These are phyloP conservation scores for Phylloporus arenicola DNA, from an alignment of 768 basidiomycete genomes.

Conservation along the genomic window DNA sequence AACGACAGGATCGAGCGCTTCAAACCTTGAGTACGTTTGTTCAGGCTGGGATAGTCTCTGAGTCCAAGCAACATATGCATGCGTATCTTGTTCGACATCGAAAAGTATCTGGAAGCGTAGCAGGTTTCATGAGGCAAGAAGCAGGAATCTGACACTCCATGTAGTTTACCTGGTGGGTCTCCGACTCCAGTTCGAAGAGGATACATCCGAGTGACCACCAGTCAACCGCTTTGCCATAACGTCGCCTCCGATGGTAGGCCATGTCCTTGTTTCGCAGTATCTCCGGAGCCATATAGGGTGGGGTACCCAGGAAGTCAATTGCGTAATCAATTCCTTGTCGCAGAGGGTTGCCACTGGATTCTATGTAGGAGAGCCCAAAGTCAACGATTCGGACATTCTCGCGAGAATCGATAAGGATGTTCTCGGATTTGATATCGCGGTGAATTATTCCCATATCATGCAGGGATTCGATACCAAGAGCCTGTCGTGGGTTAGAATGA, in stretches of 20 bases:
- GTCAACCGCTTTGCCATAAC: constrained; percentile 33
- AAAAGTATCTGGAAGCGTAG: constrained; percentile 29
- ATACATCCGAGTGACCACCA: constrained; percentile 43
- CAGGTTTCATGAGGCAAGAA: neutral
- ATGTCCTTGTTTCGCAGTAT: constrained; percentile 26
- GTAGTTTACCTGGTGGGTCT: constrained; percentile 20
- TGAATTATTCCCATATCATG: constrained; percentile 62
- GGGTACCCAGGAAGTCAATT: constrained; percentile 31
- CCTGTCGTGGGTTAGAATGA: constrained; percentile 21
- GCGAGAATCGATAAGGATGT: constrained; percentile 50
- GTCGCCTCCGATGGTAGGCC: constrained; percentile 1
- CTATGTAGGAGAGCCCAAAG: constrained; percentile 36
- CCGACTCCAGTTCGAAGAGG: constrained; percentile 33
- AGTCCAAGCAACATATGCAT: constrained; percentile 21
- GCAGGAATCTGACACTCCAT: neutral
- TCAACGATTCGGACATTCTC: constrained; percentile 40
- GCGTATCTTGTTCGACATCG: constrained; percentile 16
- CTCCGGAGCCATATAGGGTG: constrained; percentile 39
- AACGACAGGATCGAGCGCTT: constrained; percentile 16
- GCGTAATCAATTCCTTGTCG: constrained; percentile 13
- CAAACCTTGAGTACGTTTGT: constrained; percentile 21
- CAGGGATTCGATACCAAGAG: constrained; percentile 38
- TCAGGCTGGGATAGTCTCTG: constrained; percentile 1
- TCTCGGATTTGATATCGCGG: constrained; percentile 66
- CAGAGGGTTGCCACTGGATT: constrained; percentile 9